Evolutionary conservation across 1,284 basidiomycete species (phyloP).

Genomic region (Salmacisia buchloeana): DNA sequence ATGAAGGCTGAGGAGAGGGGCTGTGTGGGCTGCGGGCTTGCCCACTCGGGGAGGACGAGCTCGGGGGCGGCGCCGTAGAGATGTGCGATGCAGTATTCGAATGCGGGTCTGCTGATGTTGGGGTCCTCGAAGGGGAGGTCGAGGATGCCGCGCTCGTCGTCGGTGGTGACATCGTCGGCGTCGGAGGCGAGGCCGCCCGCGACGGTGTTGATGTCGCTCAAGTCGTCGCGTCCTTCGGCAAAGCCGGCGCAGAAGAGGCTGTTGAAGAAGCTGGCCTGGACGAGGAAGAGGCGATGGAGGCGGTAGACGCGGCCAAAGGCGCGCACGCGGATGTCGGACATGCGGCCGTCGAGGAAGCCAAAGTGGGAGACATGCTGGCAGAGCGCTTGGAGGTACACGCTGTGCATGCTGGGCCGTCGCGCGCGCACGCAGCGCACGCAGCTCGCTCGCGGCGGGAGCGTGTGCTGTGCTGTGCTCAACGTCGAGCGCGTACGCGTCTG

Average conservation of each 20-base stretch:
- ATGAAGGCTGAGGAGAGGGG: slow-evolving; percentile 20
- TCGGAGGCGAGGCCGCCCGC: too few relatives aligned
- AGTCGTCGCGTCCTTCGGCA: slow-evolving; percentile 22
- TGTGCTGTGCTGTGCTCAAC: too few relatives aligned
- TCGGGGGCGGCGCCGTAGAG: slow-evolving; percentile 39
- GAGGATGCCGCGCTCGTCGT: slow-evolving; percentile 14
- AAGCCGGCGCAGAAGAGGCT: slow-evolving; percentile 38
- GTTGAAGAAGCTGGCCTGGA: slow-evolving; percentile 43
- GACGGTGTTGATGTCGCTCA: too few relatives aligned
- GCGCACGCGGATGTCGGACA: slow-evolving; percentile 29
- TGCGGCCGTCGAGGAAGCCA: slow-evolving; percentile 4
- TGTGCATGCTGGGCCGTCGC: not conserved
- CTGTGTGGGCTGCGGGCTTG: slow-evolving; percentile 21
- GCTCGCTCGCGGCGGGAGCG: not conserved
- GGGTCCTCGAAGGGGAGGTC: slow-evolving; percentile 39
- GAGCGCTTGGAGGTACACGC: slow-evolving; percentile 3
- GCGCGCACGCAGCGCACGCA: not conserved
- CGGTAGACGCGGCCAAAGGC: slow-evolving; percentile 39
- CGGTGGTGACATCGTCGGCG: not conserved
- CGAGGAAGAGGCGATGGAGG: slow-evolving; percentile 38
- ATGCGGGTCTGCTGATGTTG: slow-evolving; percentile 40
- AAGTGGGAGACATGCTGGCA: slow-evolving; percentile 7
- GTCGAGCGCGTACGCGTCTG: too few relatives aligned
- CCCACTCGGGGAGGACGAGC: slow-evolving; percentile 37
- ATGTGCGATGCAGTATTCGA: slow-evolving; percentile 41